Evolutionary conservation across 2,329 filamentous ascomycete genomes (phyloP).

Genomic region (Sphaerulina vaccinii): DNA sequence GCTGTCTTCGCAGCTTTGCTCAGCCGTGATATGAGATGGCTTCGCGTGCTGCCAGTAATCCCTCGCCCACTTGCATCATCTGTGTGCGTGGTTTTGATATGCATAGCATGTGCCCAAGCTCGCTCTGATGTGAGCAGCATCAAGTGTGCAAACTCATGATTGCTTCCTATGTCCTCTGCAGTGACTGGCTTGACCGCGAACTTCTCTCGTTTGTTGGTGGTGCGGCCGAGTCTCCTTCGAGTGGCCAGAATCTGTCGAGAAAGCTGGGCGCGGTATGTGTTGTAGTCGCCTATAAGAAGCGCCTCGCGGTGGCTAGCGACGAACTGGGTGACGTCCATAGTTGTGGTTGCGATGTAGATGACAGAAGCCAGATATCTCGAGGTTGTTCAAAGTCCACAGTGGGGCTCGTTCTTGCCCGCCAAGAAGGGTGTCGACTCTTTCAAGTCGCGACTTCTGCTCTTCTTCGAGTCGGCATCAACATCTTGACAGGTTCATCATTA

Average conservation of each 20-base stretch:
- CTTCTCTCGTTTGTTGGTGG: conserved; percentile 83
- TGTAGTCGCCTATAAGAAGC: conserved; percentile 84
- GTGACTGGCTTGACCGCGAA: conserved; percentile 73
- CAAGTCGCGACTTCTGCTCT: not conserved
- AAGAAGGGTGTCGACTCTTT: not conserved
- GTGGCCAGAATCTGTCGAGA: conserved; percentile 77
- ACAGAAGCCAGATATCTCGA: conserved; percentile 4
- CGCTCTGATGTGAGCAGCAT: conserved; percentile 83
- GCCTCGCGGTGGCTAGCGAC: conserved; percentile 78
- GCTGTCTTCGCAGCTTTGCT: conserved; percentile 75
- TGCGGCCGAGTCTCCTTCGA: conserved; percentile 79
- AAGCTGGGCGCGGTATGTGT: conserved; percentile 76
- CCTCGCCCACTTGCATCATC: conserved; percentile 70
- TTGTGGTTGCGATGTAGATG: not conserved
- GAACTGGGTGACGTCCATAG: conserved; percentile 88
- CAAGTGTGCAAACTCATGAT: conserved; percentile 77
- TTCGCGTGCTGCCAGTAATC: conserved; percentile 74
- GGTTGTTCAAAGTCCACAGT: not conserved
- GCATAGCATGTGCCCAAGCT: conserved; percentile 94
- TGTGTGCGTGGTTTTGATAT: conserved; percentile 80
- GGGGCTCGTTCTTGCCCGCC: conserved; percentile 1
- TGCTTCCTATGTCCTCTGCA: conserved; percentile 69
- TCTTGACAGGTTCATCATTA: too few species aligned
- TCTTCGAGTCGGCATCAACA: too few species aligned
- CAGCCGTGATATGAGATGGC: conserved; percentile 84